Percentiles rank a stretch among this genome's conserved stretches.
phyloP scores from a whole-genome alignment of 1,284 basidiomycete genomes.

The Coniophora puteana region DNA sequence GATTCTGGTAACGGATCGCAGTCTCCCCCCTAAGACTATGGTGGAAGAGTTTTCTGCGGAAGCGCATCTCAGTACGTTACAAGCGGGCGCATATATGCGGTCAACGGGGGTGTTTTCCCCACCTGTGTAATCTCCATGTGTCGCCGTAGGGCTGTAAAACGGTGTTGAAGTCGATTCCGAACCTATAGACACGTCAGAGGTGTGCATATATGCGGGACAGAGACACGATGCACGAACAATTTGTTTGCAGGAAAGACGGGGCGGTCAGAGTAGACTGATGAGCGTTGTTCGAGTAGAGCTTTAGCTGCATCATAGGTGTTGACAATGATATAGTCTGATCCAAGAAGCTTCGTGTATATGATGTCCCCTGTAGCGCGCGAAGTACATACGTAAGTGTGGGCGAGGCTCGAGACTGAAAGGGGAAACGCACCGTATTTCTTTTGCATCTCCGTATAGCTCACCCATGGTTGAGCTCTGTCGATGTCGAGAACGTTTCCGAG shows the following conservation, averaged over 20 bases:
- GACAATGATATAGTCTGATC: constrained; percentile 17
- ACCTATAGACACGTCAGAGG: constrained; percentile 11
- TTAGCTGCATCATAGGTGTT: constrained; percentile 23
- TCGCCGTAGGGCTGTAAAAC: constrained; percentile 22
- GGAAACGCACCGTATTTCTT: constrained; percentile 15
- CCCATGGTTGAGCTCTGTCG: constrained; percentile 17
- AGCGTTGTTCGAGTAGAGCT: constrained; percentile 21
- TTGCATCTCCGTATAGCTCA: constrained; percentile 21
- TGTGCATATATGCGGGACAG: not conserved
- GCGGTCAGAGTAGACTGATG: constrained; percentile 21
- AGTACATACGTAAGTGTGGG: constrained; percentile 7
- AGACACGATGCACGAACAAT: constrained; percentile 10
- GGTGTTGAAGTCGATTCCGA: constrained; percentile 19
- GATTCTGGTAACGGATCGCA: constrained; percentile 10
- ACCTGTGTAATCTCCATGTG: constrained; percentile 19
- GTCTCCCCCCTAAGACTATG: constrained; percentile 18
- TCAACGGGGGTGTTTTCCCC: too few species aligned
- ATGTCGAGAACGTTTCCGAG: constrained; percentile 18
- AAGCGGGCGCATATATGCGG: too few species aligned
- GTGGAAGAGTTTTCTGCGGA: constrained; percentile 25
- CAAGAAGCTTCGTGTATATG: constrained; percentile 18
- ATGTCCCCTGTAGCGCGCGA: constrained; percentile 18
- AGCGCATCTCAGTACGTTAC: too few species aligned
- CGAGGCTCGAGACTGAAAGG: not conserved
- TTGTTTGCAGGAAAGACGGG: constrained; percentile 14